These are phyloP conservation scores for Mycosarcoma maydis DNA, from an alignment of 1,284 basidiomycete genomes.

Conservation along the genomic window DNA sequence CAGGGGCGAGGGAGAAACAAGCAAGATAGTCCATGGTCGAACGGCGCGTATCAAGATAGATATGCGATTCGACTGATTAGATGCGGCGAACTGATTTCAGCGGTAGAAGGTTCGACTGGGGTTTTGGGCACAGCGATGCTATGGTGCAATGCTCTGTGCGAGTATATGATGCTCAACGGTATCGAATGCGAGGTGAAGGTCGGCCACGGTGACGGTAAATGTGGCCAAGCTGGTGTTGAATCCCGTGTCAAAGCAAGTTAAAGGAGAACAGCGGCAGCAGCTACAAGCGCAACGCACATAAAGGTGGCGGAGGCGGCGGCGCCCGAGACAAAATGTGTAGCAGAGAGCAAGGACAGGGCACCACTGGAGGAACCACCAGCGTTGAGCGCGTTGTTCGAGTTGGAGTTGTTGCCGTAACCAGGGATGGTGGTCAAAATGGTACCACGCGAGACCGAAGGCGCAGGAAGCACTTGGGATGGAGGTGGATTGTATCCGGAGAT, in stretches of 20 bases:
- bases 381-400: conserved; percentile 13
- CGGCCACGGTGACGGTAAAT: too few species aligned
- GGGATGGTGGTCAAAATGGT: conserved; percentile 48
- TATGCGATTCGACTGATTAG: neutral
- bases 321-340: conserved; percentile 19
- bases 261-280: conserved; percentile 29
- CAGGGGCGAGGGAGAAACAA: neutral
- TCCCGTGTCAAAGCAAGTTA: too few species aligned
- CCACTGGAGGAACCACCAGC: conserved; percentile 29
- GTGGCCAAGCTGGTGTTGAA: too few species aligned
- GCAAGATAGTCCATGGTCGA: conserved; percentile 20
- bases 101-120: too few species aligned
- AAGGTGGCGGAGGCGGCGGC: conserved; percentile 18
- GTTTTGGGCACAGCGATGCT: too few species aligned
- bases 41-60: neutral
- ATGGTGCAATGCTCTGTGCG: too few species aligned
- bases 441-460: conserved; percentile 41
- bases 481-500: conserved; percentile 59
- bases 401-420: conserved; percentile 47
- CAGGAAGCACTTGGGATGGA: conserved; percentile 11
- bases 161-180: too few species aligned
- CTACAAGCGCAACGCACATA: conserved; percentile 17
- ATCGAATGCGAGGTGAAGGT: too few species aligned
- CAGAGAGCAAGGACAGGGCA: conserved; percentile 25
- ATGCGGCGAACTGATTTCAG: too few species aligned